These are phyloP conservation scores for Candida sonorensis DNA, from an alignment of 805 yeast genomes.

Conservation along the genomic window DNA sequence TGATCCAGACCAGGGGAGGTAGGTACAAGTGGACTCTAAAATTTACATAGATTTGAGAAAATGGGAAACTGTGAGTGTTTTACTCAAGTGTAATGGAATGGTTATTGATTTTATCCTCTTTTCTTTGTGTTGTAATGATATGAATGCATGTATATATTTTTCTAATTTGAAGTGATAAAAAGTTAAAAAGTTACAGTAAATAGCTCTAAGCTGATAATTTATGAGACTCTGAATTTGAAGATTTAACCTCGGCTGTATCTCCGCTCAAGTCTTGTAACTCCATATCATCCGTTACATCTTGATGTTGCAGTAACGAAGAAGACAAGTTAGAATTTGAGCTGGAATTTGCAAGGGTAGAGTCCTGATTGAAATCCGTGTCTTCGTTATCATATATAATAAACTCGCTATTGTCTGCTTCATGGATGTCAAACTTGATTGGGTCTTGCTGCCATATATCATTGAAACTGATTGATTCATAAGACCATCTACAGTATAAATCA, in stretches of 20 bases:
- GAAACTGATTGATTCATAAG: constrained; percentile 9
- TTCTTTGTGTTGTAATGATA: background rate
- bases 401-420: constrained; percentile 12
- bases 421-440: constrained; percentile 15
- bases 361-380: background rate
- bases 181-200: background rate
- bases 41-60: no score
- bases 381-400: constrained; percentile 7
- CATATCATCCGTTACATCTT: constrained; percentile 4
- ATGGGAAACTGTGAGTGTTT: no score
- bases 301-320: constrained; percentile 1
- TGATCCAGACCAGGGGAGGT: background rate
- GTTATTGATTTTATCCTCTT: no score
- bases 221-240: no score
- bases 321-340: constrained; percentile 6
- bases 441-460: constrained; percentile 13
- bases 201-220: no score
- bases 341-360: no score
- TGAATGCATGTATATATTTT: constrained; percentile 1
- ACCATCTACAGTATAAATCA: constrained; percentile 16
- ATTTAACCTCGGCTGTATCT: no score
- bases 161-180: background rate
- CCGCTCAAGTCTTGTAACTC: constrained; percentile 12
- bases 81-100: background rate
- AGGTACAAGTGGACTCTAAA: background rate